Evolutionary conservation across 2,329 filamentous ascomycete genomes (phyloP).

Genomic region (Ophidiomyces ophidiicola): DNA sequence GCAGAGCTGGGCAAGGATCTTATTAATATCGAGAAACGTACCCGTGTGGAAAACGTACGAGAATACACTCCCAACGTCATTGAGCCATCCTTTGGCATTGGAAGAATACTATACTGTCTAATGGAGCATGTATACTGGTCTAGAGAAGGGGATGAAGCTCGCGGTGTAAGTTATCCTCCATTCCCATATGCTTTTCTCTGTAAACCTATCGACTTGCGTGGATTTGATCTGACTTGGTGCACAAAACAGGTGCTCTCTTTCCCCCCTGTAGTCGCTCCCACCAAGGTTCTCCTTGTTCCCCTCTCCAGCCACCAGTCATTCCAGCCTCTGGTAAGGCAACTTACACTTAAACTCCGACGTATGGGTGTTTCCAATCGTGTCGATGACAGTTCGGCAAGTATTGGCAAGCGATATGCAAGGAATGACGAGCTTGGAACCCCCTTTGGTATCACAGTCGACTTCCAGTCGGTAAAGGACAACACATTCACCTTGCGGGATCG

Average conservation of each 20-base stretch:
- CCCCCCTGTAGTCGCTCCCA: conserved; percentile 70
- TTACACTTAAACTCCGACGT: conserved; percentile 64
- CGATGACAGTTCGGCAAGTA: conserved; percentile 81
- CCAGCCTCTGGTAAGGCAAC: conserved; percentile 57
- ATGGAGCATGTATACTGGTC: conserved; percentile 96
- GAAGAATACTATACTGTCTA: conserved; percentile 81
- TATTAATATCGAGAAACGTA: conserved; percentile 72
- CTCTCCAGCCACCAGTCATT: conserved; percentile 73
- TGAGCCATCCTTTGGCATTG: conserved; percentile 95
- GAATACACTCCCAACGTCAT: conserved; percentile 95
- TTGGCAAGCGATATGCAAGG: conserved; percentile 86
- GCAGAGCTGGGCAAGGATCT: conserved; percentile 70
- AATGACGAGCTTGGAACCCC: conserved; percentile 95
- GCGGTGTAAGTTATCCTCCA: conserved; percentile 55
- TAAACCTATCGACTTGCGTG: neutral
- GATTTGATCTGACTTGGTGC: conserved; percentile 1
- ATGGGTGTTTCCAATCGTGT: conserved; percentile 71
- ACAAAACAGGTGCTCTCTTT: conserved; percentile 55
- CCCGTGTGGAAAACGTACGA: conserved; percentile 66
- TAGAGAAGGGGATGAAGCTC: conserved; percentile 68
- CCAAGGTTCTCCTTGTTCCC: conserved; percentile 85
- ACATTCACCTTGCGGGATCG: conserved; percentile 80
- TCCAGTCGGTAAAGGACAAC: conserved; percentile 81
- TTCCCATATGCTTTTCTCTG: neutral
- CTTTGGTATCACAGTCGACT: conserved; percentile 87